Conservation (phyloP, 1,284 basidiomycete species). For the Mycena sp. region DNA sequence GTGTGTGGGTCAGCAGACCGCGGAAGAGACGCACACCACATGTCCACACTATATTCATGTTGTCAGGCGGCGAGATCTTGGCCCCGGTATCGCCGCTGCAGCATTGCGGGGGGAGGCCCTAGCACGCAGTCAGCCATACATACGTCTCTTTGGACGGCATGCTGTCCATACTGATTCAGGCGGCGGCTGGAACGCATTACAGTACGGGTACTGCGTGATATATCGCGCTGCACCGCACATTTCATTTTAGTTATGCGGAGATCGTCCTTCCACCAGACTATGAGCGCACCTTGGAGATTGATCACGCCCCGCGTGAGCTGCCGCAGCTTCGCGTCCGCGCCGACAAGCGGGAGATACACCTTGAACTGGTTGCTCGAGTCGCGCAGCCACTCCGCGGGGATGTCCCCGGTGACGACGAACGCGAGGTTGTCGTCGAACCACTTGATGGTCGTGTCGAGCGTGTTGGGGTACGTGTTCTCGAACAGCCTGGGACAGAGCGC, state of each 20-base stretch:
- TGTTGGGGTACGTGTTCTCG: slow-evolving; percentile 69
- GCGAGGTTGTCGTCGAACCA: slow-evolving; percentile 67
- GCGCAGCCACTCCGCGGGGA: slow-evolving; percentile 60
- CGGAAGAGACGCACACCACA: slow-evolving; percentile 57
- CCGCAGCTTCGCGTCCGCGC: slow-evolving; percentile 9
- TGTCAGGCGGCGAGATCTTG: slow-evolving; percentile 38
- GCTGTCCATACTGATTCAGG: slow-evolving; percentile 50
- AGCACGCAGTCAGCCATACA: too few relatives aligned
- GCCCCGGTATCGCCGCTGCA: slow-evolving; percentile 42
- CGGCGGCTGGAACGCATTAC: slow-evolving; percentile 55
- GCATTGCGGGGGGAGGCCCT: slow-evolving; percentile 37
- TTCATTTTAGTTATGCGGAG: too few relatives aligned
- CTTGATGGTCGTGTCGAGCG: slow-evolving; percentile 68
- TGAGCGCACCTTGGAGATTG: slow-evolving; percentile 22
- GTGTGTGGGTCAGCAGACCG: neutral
- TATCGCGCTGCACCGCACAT: slow-evolving; percentile 62
- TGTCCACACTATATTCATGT: slow-evolving; percentile 61
- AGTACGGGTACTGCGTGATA: slow-evolving; percentile 64
- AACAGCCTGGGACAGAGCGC: slow-evolving; percentile 53
- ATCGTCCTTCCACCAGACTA: too few relatives aligned
- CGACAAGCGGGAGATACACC: slow-evolving; percentile 21
- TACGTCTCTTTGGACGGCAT: too few relatives aligned
- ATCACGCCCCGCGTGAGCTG: slow-evolving; percentile 25
- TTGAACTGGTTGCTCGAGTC: slow-evolving; percentile 66
- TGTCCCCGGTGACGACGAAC: slow-evolving; percentile 40